Base-by-base conservation (phyloP, 2,329 filamentous ascomycete genomes). In the Trichoderma polysporum region DNA sequence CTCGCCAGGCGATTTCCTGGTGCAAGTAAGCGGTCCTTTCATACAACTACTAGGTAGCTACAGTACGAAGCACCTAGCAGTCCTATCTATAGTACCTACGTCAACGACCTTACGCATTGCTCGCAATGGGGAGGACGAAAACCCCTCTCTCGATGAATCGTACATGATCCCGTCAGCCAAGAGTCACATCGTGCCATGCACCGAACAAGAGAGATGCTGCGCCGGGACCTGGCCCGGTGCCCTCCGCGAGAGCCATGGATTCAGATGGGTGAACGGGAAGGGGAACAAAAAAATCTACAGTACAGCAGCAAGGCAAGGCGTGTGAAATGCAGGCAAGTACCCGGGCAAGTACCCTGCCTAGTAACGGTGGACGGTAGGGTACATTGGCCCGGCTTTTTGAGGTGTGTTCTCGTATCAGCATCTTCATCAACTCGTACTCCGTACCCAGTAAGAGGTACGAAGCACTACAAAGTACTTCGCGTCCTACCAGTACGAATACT, bases 181-280 rank as follows among this genome's bases (percentile, higher is more conserved):
- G 39, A 54, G 60, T 63, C 29, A 63, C 60, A 63, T 63, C 49
- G 60, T 15, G 61, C 37, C 60, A 63, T 45, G 60, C 60, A 63
- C 50, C 60, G 49, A 54, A 41, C 50, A 54, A 41, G 37, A 56
- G 37, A 56, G 61, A 64, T 64, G 61, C 61, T 54, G 61, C 61
- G 33, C 61, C 61, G 61, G 61, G 37, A 45, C 61, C 61, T 56
- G 61, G 27, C 61, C 29, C 35, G 37, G 60, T 19, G 3, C 41
- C 35, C 53, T 39, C 49, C 60, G 60, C 49, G 60, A 54, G 37
- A 45, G 33, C 50, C 49, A 35, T 31, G 61, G 50, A 56, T 56
- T 45, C 50, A 29, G 27, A 33, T n/a, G 27, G 29, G 25, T 12
- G 37, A 35, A 12, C 9, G 49, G 19, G n/a, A 45, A 45, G 12